phyloP scores from a whole-genome alignment of 2,329 filamentous ascomycete genomes.

The Erysiphe pulchra region DNA sequence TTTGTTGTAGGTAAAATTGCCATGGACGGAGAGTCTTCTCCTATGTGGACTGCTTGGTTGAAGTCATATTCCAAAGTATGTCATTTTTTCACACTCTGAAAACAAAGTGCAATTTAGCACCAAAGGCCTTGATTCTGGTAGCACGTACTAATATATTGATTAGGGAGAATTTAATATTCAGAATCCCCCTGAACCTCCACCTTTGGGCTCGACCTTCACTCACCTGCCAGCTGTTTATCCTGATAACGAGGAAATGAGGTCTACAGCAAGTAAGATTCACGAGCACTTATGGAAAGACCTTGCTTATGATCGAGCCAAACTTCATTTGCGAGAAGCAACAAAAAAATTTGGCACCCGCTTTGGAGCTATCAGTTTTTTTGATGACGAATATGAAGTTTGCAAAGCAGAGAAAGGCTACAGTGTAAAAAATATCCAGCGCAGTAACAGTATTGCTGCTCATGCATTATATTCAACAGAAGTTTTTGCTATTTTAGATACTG shows the following conservation, averaged over 20 bases:
- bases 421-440: conserved; percentile 8
- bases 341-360: conserved; percentile 9
- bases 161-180: conserved; percentile 14
- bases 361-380: conserved; percentile 14
- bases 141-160: background rate
- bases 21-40: background rate
- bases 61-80: background rate
- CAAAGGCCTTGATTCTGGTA: background rate
- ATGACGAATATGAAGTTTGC: conserved; percentile 12
- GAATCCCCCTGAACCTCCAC: conserved; percentile 13
- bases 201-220: conserved; percentile 6
- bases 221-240: conserved; percentile 12
- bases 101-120: background rate
- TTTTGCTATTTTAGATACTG: conserved; percentile 14
- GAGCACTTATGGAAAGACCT: conserved; percentile 7
- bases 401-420: conserved; percentile 12
- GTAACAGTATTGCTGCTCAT: conserved; percentile 15
- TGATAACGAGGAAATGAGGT: conserved; percentile 9
- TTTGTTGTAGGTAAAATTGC: conserved; percentile 1
- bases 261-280: conserved; percentile 6
- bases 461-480: conserved; percentile 13
- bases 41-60: background rate
- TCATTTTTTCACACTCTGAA: background rate
- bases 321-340: conserved; percentile 8
- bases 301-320: conserved; percentile 5